Evolutionary conservation across 768 basidiomycete genomes (phyloP), one percentile per base, ranked within the genome.

Genomic region (Phaeotremella skinneri): DNA sequence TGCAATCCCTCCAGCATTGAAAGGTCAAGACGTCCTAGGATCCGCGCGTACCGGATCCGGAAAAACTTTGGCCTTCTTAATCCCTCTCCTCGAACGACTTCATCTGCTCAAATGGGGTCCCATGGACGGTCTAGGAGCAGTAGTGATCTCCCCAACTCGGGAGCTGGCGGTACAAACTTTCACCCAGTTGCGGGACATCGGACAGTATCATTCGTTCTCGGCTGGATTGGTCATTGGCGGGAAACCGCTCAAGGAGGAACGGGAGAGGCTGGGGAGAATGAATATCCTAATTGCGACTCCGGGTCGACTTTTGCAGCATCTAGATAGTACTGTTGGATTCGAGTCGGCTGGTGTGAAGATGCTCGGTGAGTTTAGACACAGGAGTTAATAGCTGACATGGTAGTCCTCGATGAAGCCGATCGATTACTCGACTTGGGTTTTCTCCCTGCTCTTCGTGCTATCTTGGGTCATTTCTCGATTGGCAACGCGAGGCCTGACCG

Each of bases 201-300:
- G 96, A 2, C 86, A 87, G 45, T 86, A 86, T 68, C 94, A 99
- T 69, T 81, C 83, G 17, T 94, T 98, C 78, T 94, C 91, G 4
- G 94, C 94, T 0, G 94, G 93, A 0, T 79, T 98, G 13, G 87
- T 98, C 17, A 99, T 99, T 42, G 94, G 94, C 4, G 94, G 94
- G 45, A 99, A 97, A 81, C 91, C 86, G 67, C 76, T 97, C 49
- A 92, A 91, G 73, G 92, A 94, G 61, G 94, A 99, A 75, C 81
- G 85, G 34, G 92, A 93, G 21, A 82, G 94, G 5, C 77, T 99
- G 42, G 82, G 87, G 9, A 83, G 90, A 41, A 98, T 98, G 92
- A 99, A 99, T 69, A 96, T 99, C 58, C 83, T 99, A n/a, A 90
- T 99, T 16, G 94, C 94, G 1, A 98, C 94, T 3, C 94, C 94